A percentile compares a stretch with the other conserved stretches of the same genome.
phyloP scores from a whole-genome alignment of 352 stramenopile species.

The Aphanomyces astaci region DNA sequence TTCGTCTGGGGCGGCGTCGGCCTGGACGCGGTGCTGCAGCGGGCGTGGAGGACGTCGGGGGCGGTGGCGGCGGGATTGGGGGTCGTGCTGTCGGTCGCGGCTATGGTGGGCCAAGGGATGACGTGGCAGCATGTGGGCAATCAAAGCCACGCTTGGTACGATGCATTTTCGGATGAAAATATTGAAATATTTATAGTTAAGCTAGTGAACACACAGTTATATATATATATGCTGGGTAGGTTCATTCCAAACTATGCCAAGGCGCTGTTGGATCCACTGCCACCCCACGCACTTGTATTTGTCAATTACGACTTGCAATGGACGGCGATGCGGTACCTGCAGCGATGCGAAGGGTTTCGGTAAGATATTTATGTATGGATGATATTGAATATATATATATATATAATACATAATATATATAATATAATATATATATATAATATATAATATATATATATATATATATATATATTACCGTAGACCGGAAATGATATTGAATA shows the following conservation, averaged over 20 bases:
- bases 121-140: constrained; percentile 41
- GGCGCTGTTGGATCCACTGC: constrained; percentile 78
- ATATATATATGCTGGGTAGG: neutral
- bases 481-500: too few species aligned
- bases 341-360: constrained; percentile 78
- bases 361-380: neutral
- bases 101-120: constrained; percentile 23
- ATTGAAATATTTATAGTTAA: too few species aligned
- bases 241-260: constrained; percentile 84
- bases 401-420: too few species aligned
- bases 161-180: too few species aligned
- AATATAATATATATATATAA: too few species aligned
- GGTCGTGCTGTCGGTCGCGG: neutral
- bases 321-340: constrained; percentile 86
- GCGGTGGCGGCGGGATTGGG: neutral
- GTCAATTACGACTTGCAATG: constrained; percentile 91
- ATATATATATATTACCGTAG: too few species aligned
- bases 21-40: constrained; percentile 26
- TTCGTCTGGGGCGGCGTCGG: constrained; percentile 84
- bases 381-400: too few species aligned
- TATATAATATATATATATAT: too few species aligned
- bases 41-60: neutral
- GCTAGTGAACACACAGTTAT: too few species aligned
- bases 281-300: constrained; percentile 71
- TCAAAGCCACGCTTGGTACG: constrained; percentile 35